phyloP scores from a whole-genome alignment of 305 asterid species.

The Solanum chacoense region DNA sequence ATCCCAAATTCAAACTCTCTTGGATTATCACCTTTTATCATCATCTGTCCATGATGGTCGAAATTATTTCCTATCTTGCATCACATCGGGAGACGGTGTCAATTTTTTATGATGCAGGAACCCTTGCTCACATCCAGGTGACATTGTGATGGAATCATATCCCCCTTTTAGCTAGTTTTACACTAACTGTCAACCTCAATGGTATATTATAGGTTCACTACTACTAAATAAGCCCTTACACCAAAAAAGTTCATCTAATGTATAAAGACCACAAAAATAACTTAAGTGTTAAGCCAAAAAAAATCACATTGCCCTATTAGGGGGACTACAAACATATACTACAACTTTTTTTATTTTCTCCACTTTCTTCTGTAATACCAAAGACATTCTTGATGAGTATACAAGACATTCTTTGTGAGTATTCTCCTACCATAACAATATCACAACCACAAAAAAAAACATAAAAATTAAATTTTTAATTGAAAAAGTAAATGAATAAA shows the following conservation, averaged over 20 bases:
- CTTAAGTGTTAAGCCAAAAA: neutral
- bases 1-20: neutral
- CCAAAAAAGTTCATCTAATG: neutral
- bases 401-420: neutral
- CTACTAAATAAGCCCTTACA: neutral
- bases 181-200: neutral
- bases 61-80: neutral
- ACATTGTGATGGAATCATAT: neutral
- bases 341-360: neutral
- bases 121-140: neutral
- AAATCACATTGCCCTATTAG: neutral
- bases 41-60: neutral
- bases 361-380: neutral
- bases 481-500: neutral
- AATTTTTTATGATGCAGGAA: neutral
- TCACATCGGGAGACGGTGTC: neutral
- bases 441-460: too few species aligned
- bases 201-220: neutral
- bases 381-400: neutral
- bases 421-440: neutral
- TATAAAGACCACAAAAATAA: neutral
- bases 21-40: neutral
- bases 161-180: neutral
- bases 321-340: neutral
- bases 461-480: too few species aligned